Evolutionary conservation across 257 asterid species (phyloP).

Genomic region (Buddleja alternifolia): DNA sequence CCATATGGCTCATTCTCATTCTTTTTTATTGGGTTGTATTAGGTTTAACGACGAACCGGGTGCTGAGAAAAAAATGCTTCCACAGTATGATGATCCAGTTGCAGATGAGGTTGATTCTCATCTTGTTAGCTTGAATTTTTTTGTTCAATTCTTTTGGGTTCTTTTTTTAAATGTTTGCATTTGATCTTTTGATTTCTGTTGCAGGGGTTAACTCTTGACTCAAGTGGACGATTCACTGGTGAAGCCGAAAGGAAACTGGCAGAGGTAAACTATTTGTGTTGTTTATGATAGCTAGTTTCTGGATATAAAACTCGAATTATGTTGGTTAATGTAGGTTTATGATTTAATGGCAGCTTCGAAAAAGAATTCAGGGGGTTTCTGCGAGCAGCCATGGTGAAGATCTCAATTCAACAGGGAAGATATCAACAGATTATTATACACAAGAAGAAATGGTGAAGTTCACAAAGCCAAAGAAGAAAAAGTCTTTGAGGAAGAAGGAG

Average conservation of each 20-base stretch:
- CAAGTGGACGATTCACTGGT: conserved; percentile 80
- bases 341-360: conserved; percentile 70
- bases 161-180: conserved; percentile 10
- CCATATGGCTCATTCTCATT: conserved; percentile 20
- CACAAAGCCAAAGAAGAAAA: conserved; percentile 94
- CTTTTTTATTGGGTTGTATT: conserved; percentile 27
- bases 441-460: conserved; percentile 88
- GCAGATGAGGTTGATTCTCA: conserved; percentile 70
- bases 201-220: conserved; percentile 89
- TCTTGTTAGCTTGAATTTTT: conserved; percentile 5
- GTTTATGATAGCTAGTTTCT: conserved; percentile 14
- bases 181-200: conserved; percentile 28
- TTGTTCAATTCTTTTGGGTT: not conserved
- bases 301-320: conserved; percentile 19
- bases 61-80: conserved; percentile 72
- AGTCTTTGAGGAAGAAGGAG: conserved; percentile 86
- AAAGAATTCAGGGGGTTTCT: conserved; percentile 76
- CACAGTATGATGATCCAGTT: conserved; percentile 92
- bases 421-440: conserved; percentile 76
- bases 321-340: conserved; percentile 25
- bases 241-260: conserved; percentile 93
- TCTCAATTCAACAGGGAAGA: conserved; percentile 62
- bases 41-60: conserved; percentile 78
- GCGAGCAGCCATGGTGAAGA: conserved; percentile 52
- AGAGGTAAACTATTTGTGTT: conserved; percentile 56